Evolutionary conservation across 2,329 filamentous ascomycete species (phyloP).

Genomic region (Aspergillus uvarum): DNA sequence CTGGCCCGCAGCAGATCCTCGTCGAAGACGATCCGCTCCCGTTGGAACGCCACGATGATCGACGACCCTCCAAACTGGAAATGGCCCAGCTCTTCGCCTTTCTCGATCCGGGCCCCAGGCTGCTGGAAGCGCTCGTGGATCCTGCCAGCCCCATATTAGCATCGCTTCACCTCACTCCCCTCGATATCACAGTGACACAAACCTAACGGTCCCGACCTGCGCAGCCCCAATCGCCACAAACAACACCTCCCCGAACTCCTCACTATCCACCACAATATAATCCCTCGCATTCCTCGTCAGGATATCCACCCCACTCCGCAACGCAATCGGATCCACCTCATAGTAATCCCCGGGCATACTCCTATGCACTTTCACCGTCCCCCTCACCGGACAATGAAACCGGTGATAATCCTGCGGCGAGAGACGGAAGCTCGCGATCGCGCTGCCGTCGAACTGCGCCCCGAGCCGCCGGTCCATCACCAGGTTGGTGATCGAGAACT

Average conservation of each 20-base stretch:
- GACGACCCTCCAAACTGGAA: slow-evolving; percentile 46
- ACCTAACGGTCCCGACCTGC: slow-evolving; percentile 44
- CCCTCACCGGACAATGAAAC: slow-evolving; percentile 46
- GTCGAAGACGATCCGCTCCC: slow-evolving; percentile 40
- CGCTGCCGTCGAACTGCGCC: slow-evolving; percentile 34
- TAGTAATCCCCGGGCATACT: slow-evolving; percentile 47
- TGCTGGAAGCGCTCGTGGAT: slow-evolving; percentile 36
- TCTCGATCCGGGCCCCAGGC: slow-evolving; percentile 33
- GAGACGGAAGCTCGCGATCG: slow-evolving; percentile 45
- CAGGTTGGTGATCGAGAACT: slow-evolving; percentile 45
- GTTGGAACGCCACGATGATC: slow-evolving; percentile 44
- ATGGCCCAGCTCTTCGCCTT: slow-evolving; percentile 44
- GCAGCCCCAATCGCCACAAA: slow-evolving; percentile 46
- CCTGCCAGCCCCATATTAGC: slow-evolving; percentile 18
- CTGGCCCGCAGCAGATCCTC: slow-evolving; percentile 37
- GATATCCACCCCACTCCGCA: slow-evolving; percentile 39
- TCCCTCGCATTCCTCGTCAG: slow-evolving; percentile 41
- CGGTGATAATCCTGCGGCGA: slow-evolving; percentile 50
- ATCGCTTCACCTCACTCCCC: neutral
- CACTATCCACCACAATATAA: slow-evolving; percentile 39
- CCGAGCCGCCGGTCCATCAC: slow-evolving; percentile 37
- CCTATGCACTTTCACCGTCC: slow-evolving; percentile 39
- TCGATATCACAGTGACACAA: slow-evolving; percentile 13
- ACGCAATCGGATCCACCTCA: slow-evolving; percentile 41
- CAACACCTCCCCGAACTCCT: slow-evolving; percentile 44